These are phyloP conservation scores for Fusarium dlaminii DNA, from an alignment of 2,329 filamentous ascomycete species.

Conservation along the genomic window DNA sequence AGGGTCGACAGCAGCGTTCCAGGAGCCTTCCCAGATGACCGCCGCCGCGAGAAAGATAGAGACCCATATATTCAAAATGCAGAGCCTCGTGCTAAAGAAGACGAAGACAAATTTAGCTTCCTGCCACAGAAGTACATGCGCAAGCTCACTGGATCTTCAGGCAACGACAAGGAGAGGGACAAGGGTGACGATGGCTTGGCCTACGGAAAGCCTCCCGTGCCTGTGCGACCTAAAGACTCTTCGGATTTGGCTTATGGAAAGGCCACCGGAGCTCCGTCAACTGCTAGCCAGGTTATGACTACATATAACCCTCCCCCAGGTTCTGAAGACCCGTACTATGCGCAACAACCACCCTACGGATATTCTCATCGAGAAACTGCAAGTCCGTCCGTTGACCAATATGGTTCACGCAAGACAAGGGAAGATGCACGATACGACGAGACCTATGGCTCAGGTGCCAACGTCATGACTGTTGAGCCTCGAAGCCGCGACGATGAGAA, in stretches of 20 bases:
- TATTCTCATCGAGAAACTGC: slow-evolving; percentile 21
- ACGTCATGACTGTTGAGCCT: slow-evolving; percentile 55
- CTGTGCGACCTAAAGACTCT: slow-evolving; percentile 35
- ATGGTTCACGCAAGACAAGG: slow-evolving; percentile 29
- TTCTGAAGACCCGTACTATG: slow-evolving; percentile 18
- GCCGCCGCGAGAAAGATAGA: slow-evolving; percentile 42
- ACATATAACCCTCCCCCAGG: slow-evolving; percentile 40
- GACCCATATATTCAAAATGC: slow-evolving; percentile 29
- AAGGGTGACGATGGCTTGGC: slow-evolving; percentile 61
- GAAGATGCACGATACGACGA: slow-evolving; percentile 46
- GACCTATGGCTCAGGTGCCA: slow-evolving; percentile 50
- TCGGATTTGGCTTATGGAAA: slow-evolving; percentile 42
- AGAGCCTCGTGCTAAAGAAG: slow-evolving; percentile 26
- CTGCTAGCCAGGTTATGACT: slow-evolving; percentile 35
- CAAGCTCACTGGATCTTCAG: slow-evolving; percentile 44
- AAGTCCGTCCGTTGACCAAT: slow-evolving; percentile 33
- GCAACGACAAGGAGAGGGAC: slow-evolving; percentile 48
- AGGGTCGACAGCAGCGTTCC: slow-evolving; percentile 45
- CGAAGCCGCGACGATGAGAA: slow-evolving; percentile 48
- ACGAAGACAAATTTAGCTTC: slow-evolving; percentile 54
- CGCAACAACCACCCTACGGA: slow-evolving; percentile 26
- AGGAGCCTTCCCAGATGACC: slow-evolving; percentile 48
- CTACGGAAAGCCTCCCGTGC: slow-evolving; percentile 54
- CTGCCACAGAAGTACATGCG: slow-evolving; percentile 60
- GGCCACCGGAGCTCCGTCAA: slow-evolving; percentile 27